Percentiles rank a stretch among this genome's conserved stretches.
These are phyloP conservation scores for Cronartium quercuum DNA, from an alignment of 1,284 basidiomycete genomes.

Conservation along the genomic window DNA sequence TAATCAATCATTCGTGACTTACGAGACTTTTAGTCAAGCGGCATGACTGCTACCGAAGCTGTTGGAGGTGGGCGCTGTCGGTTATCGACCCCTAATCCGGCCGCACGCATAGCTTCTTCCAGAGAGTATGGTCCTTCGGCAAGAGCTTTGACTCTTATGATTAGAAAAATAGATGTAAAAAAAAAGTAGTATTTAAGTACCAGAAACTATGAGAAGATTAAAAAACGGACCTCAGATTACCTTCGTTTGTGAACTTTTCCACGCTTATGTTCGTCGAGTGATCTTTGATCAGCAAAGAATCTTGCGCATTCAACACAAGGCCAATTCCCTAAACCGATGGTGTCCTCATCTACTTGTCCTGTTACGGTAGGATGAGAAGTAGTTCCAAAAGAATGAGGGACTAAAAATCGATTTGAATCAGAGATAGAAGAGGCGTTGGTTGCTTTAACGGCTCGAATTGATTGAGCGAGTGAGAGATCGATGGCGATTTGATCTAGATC, in stretches of 20 bases:
- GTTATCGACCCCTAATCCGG: constrained; percentile 31
- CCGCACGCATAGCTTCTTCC: constrained; percentile 38
- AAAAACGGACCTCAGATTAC: background rate
- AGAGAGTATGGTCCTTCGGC: constrained; percentile 26
- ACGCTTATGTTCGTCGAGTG: constrained; percentile 15
- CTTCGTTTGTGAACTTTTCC: constrained; percentile 37
- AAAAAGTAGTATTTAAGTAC: background rate
- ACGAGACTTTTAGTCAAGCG: background rate
- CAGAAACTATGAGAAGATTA: background rate
- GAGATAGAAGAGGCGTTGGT: background rate
- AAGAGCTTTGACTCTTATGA: constrained; percentile 21
- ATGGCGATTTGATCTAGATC: constrained; percentile 30
- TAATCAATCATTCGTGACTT: background rate
- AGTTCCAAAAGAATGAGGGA: constrained; percentile 20
- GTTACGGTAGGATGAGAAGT: constrained; percentile 33
- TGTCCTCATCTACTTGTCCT: constrained; percentile 31
- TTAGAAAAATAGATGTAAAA: background rate
- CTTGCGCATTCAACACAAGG: constrained; percentile 34
- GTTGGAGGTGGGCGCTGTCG: constrained; percentile 19
- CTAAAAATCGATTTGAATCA: background rate
- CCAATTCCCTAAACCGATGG: constrained; percentile 14
- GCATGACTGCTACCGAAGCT: background rate
- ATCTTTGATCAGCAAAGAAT: constrained; percentile 27
- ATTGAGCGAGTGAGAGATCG: constrained; percentile 18
- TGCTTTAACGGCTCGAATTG: constrained; percentile 21